phyloP scores from a whole-genome alignment of 192 early-diverging fungal genomes.

The Rhizoclosmatium globosum region DNA sequence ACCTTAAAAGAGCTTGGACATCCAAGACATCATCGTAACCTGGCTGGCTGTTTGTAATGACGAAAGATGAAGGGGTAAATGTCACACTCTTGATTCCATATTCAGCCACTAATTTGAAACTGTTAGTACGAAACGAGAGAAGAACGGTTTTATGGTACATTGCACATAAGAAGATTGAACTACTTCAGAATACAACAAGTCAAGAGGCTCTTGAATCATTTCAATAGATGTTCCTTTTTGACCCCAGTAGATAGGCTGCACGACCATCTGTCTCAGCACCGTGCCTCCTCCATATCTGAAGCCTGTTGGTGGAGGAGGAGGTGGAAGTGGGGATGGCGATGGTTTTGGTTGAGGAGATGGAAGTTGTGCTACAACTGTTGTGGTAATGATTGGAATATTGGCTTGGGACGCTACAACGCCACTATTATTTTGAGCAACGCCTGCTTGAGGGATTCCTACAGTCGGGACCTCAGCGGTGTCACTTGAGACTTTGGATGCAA shows the following conservation, averaged over 20 bases:
- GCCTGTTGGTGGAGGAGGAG: neutral
- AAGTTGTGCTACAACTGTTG: neutral
- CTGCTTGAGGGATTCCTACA: too few species aligned
- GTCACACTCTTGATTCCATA: slow-evolving; percentile 8
- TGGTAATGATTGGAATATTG: too few species aligned
- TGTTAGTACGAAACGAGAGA: neutral
- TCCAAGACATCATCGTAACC: slow-evolving; percentile 14
- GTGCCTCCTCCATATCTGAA: neutral
- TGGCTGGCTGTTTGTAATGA: slow-evolving; percentile 4
- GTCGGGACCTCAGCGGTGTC: too few species aligned
- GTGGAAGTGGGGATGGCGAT: neutral
- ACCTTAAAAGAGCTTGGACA: slow-evolving; percentile 26
- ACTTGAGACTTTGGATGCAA: too few species aligned
- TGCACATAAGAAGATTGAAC: slow-evolving; percentile 8
- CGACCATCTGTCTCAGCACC: neutral
- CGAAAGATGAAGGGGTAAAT: slow-evolving; percentile 5
- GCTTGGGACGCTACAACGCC: too few species aligned
- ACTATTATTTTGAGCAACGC: too few species aligned
- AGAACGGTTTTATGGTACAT: neutral
- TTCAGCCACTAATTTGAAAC: neutral
- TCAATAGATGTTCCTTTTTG: slow-evolving; percentile 9
- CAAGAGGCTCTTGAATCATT: neutral
- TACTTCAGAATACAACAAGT: slow-evolving; percentile 33
- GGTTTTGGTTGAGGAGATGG: neutral
- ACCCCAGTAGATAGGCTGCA: slow-evolving; percentile 34